Evolutionary conservation across 768 basidiomycete genomes (phyloP).

Genomic region (Sporobolomyces roseus): DNA sequence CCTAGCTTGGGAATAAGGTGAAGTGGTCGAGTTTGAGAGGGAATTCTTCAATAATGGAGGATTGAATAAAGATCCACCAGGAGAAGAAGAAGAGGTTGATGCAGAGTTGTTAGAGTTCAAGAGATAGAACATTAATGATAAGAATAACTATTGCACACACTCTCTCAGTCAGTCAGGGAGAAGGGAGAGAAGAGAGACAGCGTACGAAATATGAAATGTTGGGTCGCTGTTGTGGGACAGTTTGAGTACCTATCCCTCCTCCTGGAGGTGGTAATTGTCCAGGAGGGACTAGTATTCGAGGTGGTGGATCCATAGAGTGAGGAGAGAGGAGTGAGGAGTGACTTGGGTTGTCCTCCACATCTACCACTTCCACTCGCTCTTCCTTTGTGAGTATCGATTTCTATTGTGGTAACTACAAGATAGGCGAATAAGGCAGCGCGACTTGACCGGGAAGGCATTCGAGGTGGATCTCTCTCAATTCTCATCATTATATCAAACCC

Average conservation of each 20-base stretch:
- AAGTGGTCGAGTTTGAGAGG: neutral
- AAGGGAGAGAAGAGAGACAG: neutral
- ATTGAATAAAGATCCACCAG: too few relatives aligned
- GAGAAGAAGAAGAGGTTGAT: neutral
- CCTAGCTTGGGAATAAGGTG: neutral
- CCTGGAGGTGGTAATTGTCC: constrained; percentile 4
- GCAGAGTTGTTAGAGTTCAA: constrained; percentile 15
- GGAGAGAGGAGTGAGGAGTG: neutral
- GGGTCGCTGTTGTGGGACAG: constrained; percentile 26
- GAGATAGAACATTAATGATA: constrained; percentile 33
- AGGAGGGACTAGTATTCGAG: constrained; percentile 2
- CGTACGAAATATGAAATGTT: constrained; percentile 23
- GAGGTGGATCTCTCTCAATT: too few relatives aligned
- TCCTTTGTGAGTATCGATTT: too few relatives aligned
- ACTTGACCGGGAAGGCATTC: too few relatives aligned
- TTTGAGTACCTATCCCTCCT: too few relatives aligned
- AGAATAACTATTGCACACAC: constrained; percentile 11
- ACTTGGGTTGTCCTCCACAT: neutral
- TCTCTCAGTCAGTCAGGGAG: neutral
- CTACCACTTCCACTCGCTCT: too few relatives aligned
- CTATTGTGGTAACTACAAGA: too few relatives aligned
- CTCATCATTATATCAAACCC: too few relatives aligned
- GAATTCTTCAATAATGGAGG: neutral
- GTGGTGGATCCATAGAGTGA: too few relatives aligned
- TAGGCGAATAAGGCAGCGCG: too few relatives aligned